Evolutionary conservation across 179 eudicot genomes (phyloP), one percentile per base, ranked within the genome.

Genomic region (Amaranthus tricolor): DNA sequence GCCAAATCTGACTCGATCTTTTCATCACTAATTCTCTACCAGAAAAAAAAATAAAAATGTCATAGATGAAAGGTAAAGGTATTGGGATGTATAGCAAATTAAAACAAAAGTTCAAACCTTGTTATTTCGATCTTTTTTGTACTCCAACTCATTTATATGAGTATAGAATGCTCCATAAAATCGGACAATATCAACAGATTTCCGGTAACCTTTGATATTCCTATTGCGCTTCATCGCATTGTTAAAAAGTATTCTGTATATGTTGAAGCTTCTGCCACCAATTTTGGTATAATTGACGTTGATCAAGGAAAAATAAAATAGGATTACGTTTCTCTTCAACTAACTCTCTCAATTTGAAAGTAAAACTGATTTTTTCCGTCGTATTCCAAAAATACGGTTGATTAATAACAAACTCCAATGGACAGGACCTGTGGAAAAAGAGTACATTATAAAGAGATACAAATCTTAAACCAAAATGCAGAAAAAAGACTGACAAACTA

Each of bases 81-180:
- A n/a, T n/a, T 56, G 60, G 60, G 60, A 56, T n/a, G 24, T 56
- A 56, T n/a, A 56, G 60, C 24, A 56, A 56, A 56, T 56, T 56
- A 56, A 56, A 56, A 56, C 60, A 56, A 56, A 62, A 62, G 47
- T 2, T n/a, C 53, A 66, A 47, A 66, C 55, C 70, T 66, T 47
- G 51, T 66, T 6, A 45, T 49, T 49, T 44, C 70, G 70, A 8
- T 47, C 21, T 16, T 44, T 12, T 49, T 47, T 67, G 71, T 67
- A 67, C 53, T 67, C 71, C 24, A 5, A 47, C 56, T 67, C 71
- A 67, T 67, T 49, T 19, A 67, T 50, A 67, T 67, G 71, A 67
- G 71, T 67, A 52, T 48, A 48, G 31, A 19, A 57, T 8, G 57
- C 57, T 19, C 54, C 52, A 20, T 17, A 67, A 50, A 49, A 67